Base-by-base conservation (phyloP, 495 filamentous ascomycete species). In the Xylaria scruposa region DNA sequence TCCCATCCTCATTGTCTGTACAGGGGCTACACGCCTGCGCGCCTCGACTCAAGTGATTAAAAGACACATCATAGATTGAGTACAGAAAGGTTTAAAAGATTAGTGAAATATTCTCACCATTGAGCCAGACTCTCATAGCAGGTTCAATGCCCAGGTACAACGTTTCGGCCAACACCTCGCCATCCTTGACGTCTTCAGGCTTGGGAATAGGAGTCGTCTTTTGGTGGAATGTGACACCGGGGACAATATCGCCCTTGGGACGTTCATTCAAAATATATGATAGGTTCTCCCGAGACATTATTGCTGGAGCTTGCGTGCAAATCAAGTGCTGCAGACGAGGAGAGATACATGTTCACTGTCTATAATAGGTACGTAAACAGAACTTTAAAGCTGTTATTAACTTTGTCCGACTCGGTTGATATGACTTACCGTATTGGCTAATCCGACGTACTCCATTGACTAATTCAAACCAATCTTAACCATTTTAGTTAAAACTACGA, bases 141-240 rank as follows among this genome's bases (percentile, higher is more conserved):
- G 51, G 51, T 54, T 54, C 51, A 54, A 54, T 21, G 12, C 51
- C 51, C 21, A 54, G 24, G 51, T 54, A 54, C 26, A 54, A 54
- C 15, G 51, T 54, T 54, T 54, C 51, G 24, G 51, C 51, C 51
- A 54, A 54, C 21, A 54, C 51, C 51, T 54, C 51, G 51, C 51
- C 51, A 54, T 54, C 51, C n/a, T 54, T 54, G 51, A 54, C 51
- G 13, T 54, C 51, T 29, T 29, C 51, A 15, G 51, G 21, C 24
- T 29, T 24, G n/a, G 51, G 51, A 6, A 54, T 54, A 54, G 51
- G 51, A 54, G 21, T 54, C 4, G 21, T 54, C 51, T 54, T 54
- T 21, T 29, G 51, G 51, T 15, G 51, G 21, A 54, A 54, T 29
- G 51, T 54, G 21, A 54, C 51, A 24, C 51, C 51, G 4, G 51